These are phyloP conservation scores for Ricinus communis DNA, from an alignment of 345 rosid genomes.

Conservation along the genomic window DNA sequence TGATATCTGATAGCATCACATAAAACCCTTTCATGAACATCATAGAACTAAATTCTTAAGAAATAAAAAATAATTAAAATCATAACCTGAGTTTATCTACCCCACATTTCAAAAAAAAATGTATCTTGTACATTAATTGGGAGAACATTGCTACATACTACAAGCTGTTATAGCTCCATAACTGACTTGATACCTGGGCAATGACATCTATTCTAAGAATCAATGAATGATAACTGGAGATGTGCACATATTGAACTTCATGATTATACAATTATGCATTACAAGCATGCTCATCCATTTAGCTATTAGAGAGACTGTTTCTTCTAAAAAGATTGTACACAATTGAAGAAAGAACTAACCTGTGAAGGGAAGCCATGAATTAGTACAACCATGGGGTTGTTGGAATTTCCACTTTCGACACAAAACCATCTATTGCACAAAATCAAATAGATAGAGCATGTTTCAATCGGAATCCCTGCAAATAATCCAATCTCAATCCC, in stretches of 20 bases:
- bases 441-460: slow-evolving; percentile 51
- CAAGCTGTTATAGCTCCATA: background rate
- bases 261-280: background rate
- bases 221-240: background rate
- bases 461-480: slow-evolving; percentile 56
- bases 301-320: background rate
- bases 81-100: too few relatives aligned
- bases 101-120: too few relatives aligned
- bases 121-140: too few relatives aligned
- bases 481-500: slow-evolving; percentile 49
- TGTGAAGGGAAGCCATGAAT: slow-evolving; percentile 95
- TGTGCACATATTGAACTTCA: background rate
- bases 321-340: background rate
- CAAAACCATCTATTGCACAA: slow-evolving; percentile 92
- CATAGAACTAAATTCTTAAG: too few relatives aligned
- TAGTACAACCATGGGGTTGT: slow-evolving; percentile 61
- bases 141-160: background rate
- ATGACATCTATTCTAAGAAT: background rate
- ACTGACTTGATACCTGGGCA: background rate
- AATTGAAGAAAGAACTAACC: slow-evolving; percentile 38
- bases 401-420: slow-evolving; percentile 66
- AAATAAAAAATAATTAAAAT: too few relatives aligned
- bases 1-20: background rate
- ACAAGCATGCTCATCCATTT: background rate
- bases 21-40: background rate